Evolutionary conservation across 1,284 basidiomycete genomes (phyloP), one percentile per base, ranked within the genome.

Genomic region (Apiotrichum akiyoshidainum): DNA sequence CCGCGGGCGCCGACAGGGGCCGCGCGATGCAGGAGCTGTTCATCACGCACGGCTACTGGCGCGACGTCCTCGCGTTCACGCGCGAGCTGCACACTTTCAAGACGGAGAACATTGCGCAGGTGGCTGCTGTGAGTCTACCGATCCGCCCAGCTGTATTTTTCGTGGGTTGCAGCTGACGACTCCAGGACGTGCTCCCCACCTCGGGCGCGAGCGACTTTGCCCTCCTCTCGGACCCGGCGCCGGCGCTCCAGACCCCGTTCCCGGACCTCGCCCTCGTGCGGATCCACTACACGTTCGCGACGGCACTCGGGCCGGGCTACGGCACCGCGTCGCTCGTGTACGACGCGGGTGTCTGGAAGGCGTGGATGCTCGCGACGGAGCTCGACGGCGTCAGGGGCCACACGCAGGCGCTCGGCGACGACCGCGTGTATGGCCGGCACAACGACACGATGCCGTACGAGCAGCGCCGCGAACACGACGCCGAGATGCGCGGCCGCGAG

Each of bases 201-300:
- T 69, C 74, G n/a, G 75, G 79, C 39, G 70, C 81, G 0, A 68
- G 70, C 14, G 67, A 77, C 22, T 77, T 85, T 61, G 68, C 74
- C 59, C 75, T 86, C 34, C 66, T 71, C 17, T 68, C 76, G 11
- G 44, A 17, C 8, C n/a, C 45, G 11, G 17, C 22, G 12, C 72
- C 80, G 1, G 63, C 59, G 0, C 59, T 85, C 7, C 74, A 81
- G 59, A 72, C 73, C 44, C 82, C 82, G 0, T 84, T 81, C 66
- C 78, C 81, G 5, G 85, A 87, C 65, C 65, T 87, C 35, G 81
- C 78, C 2, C 87, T 85, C 83, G 78, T 87, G 57, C 78, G 81
- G 47, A 76, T 80, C 19, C 78, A 83, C 60, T 87, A 87, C 72
- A 78, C 74, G n/a, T 87, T 87, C 65, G 79, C 81, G 58, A 85